Base-by-base conservation (phyloP, 2,329 filamentous ascomycete species). In the Colletotrichum costaricense region DNA sequence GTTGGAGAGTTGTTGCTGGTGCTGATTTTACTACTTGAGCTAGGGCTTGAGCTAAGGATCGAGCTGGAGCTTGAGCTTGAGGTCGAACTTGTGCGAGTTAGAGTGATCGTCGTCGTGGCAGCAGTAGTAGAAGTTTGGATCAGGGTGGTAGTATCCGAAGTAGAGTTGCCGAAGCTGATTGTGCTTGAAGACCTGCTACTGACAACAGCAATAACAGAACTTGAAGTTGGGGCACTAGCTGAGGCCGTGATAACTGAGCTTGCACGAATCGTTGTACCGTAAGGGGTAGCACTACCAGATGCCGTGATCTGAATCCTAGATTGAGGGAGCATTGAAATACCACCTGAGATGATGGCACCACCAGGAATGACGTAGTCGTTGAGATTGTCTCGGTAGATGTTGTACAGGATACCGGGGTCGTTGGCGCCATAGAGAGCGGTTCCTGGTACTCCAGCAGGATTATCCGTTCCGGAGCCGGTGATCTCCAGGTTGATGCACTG, bases 401-500 rank as follows among this genome's bases (percentile, higher is more conserved):
- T 88, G 83, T 90, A 79, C 63, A 83, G 75, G 77, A 91, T 88
- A 66, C 89, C 89, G 2, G 88, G 80, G 77, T 90, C 88, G 64
- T 82, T 82, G 67, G 83, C 78, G 57, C 82, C 87, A 83, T 91
- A 91, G 42, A 92, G 85, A 57, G 81, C 81, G 19, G 86, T 89
- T 68, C 87, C 89, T 22, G 83, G 78, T 28, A 84, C 84, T 68
- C 89, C 89, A 38, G 79, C 76, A 7, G 84, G 83, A 73, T 81
- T 83, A 59, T 83, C 85, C 67, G 87, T 86, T 49, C 88, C 87
- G 24, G 80, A 79, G 67, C 88, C 87, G 54, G 85, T 87, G 75
- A 91, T 83, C 75, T 88, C 84, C 70, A 91, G 79, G 82, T 91
- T 90, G 78, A 89, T 82, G 79, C 89, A 87, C 76, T 87, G 85